phyloP scores from a whole-genome alignment of 352 stramenopile genomes.

The Phytophthora cryptogea region DNA sequence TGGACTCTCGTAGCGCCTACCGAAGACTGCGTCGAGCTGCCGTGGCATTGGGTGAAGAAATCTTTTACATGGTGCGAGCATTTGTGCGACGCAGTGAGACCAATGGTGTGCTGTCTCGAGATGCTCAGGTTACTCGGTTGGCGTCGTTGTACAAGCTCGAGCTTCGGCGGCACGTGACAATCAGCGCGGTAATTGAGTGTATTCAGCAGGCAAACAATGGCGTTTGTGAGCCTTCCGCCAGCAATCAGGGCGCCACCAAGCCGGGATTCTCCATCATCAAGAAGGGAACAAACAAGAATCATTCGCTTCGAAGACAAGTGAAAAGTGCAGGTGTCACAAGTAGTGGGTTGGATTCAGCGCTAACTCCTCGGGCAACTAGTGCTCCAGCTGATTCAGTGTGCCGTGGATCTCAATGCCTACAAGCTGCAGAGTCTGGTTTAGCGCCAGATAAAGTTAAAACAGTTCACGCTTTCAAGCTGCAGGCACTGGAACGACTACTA shows the following conservation, averaged over 20 bases:
- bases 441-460: constrained; percentile 34
- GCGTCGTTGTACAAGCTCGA: constrained; percentile 68
- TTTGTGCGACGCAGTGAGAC: constrained; percentile 53
- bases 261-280: constrained; percentile 3
- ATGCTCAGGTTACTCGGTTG: constrained; percentile 53
- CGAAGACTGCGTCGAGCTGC: constrained; percentile 40
- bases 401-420: constrained; percentile 11
- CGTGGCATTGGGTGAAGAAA: constrained; percentile 44
- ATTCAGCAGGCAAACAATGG: constrained; percentile 25
- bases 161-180: constrained; percentile 57
- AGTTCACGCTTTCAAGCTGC: constrained; percentile 63
- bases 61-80: constrained; percentile 44
- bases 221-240: background rate
- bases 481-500: constrained; percentile 55
- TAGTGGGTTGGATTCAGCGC: background rate
- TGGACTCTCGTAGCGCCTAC: constrained; percentile 39
- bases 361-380: constrained; percentile 15
- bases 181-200: constrained; percentile 45
- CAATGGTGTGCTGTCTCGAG: constrained; percentile 44
- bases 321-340: constrained; percentile 22
- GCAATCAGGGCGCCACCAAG: background rate
- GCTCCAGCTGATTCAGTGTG: constrained; percentile 9
- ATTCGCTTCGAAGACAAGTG: constrained; percentile 3
- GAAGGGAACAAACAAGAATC: constrained; percentile 8
- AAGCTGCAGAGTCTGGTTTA: constrained; percentile 15